Evolutionary conservation across 1,139 yeast genomes (phyloP), one percentile per base, ranked within the genome.

Genomic region (Geotrichum australiense): DNA sequence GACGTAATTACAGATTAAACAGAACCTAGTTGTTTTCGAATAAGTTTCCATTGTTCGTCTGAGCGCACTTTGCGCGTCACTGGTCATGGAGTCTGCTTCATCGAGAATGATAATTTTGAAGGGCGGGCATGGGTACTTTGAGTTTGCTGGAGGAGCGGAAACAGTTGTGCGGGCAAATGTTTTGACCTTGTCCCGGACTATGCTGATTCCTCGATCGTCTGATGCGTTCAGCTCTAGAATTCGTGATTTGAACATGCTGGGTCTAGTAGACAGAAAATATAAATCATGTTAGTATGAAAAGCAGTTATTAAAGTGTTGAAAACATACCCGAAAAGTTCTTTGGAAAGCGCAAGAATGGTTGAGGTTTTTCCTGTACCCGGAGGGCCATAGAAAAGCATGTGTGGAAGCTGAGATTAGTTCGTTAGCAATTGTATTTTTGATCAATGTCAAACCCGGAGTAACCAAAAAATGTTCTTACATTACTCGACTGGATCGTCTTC

Each of bases 81-180:
- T 77, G n/a, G 98, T 91, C 98, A 91, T 91, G 15, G 94, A 84
- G 61, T 91, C 98, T 0, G 98, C 98, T 63, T 91, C 98, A 65
- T 91, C 97, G 42, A 89, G 63, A 37, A 86, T 82, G 31, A 80
- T 69, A 53, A 83, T 80, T 59, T 89, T 89, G 62, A 82, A 89
- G 5, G 96, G 96, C 1, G 96, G 96, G 59, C 97, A 91, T 1
- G 97, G 96, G 60, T 86, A 86, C 12, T 78, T 71, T n/a, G 22
- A 27, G 29, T 68, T 74, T 12, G 70, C 68, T 1, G 81, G 61
- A 0, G 96, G 93, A 48, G 82, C 82, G 1, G 96, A 80, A 2
- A 91, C 87, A 0, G 93, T 76, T 39, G 87, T 68, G 50, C 95
- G 71, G 12, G 98, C 97, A 67, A 91, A 93, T 54, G 77, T 84